Evolutionary conservation across 306 rosid genomes (phyloP), one percentile per base, ranked within the genome.

Genomic region (Dryas octopetala): DNA sequence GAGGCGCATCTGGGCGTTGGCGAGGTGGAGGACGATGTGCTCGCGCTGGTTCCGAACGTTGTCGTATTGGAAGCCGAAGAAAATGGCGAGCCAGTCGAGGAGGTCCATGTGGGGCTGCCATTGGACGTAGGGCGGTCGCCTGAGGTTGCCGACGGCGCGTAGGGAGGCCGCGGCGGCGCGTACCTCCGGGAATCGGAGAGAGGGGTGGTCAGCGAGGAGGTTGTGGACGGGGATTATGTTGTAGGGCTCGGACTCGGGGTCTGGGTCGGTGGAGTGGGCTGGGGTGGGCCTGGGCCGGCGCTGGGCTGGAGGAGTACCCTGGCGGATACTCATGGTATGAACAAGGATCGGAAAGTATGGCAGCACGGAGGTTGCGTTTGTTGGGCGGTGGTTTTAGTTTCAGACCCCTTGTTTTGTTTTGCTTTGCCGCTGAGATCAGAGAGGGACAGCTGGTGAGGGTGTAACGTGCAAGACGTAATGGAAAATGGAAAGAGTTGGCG

Each of bases 31-130:
- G 1, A 91, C 94, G 0, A 95, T 72, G 71, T 95, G 98, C 84
- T 95, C 98, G n/a, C 98, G 83, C 84, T 95, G 98, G 86, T 95
- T 95, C 9, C 96, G 90, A 8, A 91, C 98, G 86, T 87, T 95
- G 74, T 91, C 96, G 50, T 23, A 80, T 38, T 95, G 98, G 74
- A 95, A 95, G 0, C 97, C 91, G 55, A 95, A 95, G 83, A 91
- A 90, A 41, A 91, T 85, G 7, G 93, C 89, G 0, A 95, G 90
- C 98, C 98, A 95, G 74, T 95, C 97, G 1, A 95, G 91, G 73
- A 95, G 89, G 88, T 95, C 98, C 88, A 85, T 76, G 74, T 85
- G 83, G 3, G 74, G 60, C 0, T 74, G 90, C 98, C 98, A 95
- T 85, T 83, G 90, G 12, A 23, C 74, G 78, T 81, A 87, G 0